Evolutionary conservation across 1,139 yeast species (phyloP), one percentile per base, ranked within the genome.

Genomic region (Candida glucosophila): DNA sequence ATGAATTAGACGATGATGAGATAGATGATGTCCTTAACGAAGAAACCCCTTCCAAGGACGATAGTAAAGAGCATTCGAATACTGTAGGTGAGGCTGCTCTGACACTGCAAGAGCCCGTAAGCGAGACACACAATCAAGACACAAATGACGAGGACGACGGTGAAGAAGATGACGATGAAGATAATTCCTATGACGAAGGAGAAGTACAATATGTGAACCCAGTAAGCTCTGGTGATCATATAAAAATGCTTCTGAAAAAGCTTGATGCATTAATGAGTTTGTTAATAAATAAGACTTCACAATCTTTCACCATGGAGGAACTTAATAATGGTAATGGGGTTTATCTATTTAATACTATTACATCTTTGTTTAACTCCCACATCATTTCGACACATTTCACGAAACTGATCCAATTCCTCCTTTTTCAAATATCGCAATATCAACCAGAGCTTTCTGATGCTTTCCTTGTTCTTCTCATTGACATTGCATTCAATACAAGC

Each of bases 381-480:
- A 71, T 90, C 23, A 59, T 90, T 31, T 94, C 96, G 10, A 90
- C 99, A 1, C 95, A 88, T 52, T 81, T 83, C 49, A 88, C 97
- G 7, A 76, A 85, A 42, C 80, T 88, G 29, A 78, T 85, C 17
- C 99, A 90, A 52, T 90, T 81, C 47, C 58, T 88, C 20, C 52
- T 88, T 44, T 90, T 90, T 52, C 78, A 78, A 41, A 66, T 81
- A 11, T 75, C 94, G 9, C 97, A 88, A 49, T 73, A 75, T 33
- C 83, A 82, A 42, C 75, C 79, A 2, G 92, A 81, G 44, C 63
- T 88, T 30, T 73, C 85, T 47, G 98, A 90, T 39, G 80, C 93
- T 5, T 90, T 75, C 44, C 58, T 90, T 40, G 94, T 83, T 2
- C 63, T 82, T 19, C 62, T 90, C 35, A 77, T 90, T 26, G 96